phyloP scores from a whole-genome alignment of 2,329 filamentous ascomycete genomes.

The Rutstroemia sp. region DNA sequence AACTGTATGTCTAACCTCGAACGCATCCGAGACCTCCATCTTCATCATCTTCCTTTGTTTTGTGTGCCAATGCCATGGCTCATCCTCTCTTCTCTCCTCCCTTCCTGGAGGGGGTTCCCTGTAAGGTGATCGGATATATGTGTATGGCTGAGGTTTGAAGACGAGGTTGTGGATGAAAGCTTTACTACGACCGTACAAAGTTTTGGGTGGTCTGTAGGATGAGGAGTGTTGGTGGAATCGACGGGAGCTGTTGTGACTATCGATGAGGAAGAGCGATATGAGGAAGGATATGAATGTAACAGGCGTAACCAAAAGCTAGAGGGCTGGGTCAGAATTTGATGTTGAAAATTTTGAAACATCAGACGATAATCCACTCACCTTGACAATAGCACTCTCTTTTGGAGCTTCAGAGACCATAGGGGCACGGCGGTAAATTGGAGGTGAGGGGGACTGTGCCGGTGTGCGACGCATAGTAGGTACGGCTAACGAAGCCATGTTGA shows the following conservation, averaged over 20 bases:
- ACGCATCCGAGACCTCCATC: slow-evolving; percentile 29
- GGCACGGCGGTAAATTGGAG: background rate
- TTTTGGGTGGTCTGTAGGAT: slow-evolving; percentile 8
- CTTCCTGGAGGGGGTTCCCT: background rate
- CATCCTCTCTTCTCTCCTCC: slow-evolving; percentile 11
- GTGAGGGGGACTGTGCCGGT: slow-evolving; percentile 5
- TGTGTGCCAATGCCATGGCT: slow-evolving; percentile 29
- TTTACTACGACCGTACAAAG: slow-evolving; percentile 11
- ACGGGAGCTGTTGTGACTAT: slow-evolving; percentile 18
- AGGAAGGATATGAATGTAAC: slow-evolving; percentile 29
- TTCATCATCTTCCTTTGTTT: slow-evolving; percentile 29
- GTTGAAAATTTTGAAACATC: background rate
- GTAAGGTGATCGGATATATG: slow-evolving; percentile 19
- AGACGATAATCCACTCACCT: slow-evolving; percentile 14
- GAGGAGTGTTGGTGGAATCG: slow-evolving; percentile 15
- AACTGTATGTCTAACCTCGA: slow-evolving; percentile 26
- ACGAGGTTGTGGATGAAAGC: slow-evolving; percentile 18
- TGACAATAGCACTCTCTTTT: slow-evolving; percentile 20
- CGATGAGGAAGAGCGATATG: slow-evolving; percentile 28
- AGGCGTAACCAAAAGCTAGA: slow-evolving; percentile 27
- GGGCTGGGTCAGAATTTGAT: background rate
- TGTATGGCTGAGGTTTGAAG: slow-evolving; percentile 19
- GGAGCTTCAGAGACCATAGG: slow-evolving; percentile 17
- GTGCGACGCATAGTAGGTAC: background rate
- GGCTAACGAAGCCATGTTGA: background rate